These are phyloP conservation scores for Candida broadrunensis DNA, from an alignment of 805 yeast genomes.

Conservation along the genomic window DNA sequence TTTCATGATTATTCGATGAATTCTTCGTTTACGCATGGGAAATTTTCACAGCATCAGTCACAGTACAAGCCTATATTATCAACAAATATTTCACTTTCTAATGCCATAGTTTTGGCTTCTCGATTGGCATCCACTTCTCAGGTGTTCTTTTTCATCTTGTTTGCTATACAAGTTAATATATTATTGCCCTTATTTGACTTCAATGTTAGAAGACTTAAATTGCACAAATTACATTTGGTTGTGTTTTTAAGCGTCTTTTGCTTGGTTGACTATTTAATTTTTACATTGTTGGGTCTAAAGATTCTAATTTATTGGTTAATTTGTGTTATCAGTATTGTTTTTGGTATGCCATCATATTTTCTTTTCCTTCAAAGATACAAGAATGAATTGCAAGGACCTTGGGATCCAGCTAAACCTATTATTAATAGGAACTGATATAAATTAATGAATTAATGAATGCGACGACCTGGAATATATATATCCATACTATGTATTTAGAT, in stretches of 20 bases:
- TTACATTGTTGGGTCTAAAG: constrained; percentile 18
- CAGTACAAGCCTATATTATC: constrained; percentile 56
- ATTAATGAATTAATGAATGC: too few relatives aligned
- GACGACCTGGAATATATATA: too few relatives aligned
- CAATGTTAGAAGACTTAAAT: constrained; percentile 47
- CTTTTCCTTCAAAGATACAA: constrained; percentile 72
- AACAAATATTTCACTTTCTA: constrained; percentile 79
- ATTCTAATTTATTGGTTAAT: constrained; percentile 48
- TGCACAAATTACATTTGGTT: constrained; percentile 16
- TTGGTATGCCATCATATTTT: constrained; percentile 69
- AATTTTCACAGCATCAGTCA: not conserved
- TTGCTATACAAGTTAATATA: constrained; percentile 68
- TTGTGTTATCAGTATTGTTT: constrained; percentile 45
- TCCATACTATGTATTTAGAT: too few relatives aligned
- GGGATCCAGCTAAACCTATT: constrained; percentile 85
- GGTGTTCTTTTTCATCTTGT: constrained; percentile 81
- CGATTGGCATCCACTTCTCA: constrained; percentile 68
- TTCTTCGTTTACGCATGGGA: constrained; percentile 16
- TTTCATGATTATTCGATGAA: constrained; percentile 67
- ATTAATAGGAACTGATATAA: constrained; percentile 17
- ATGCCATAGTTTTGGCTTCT: constrained; percentile 89
- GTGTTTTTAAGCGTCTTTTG: constrained; percentile 20
- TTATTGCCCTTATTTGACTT: constrained; percentile 69
- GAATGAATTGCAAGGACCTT: constrained; percentile 86
- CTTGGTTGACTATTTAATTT: constrained; percentile 22